These are phyloP conservation scores for Ophiocytium majus DNA, from an alignment of 352 stramenopile genomes.

Conservation along the genomic window DNA sequence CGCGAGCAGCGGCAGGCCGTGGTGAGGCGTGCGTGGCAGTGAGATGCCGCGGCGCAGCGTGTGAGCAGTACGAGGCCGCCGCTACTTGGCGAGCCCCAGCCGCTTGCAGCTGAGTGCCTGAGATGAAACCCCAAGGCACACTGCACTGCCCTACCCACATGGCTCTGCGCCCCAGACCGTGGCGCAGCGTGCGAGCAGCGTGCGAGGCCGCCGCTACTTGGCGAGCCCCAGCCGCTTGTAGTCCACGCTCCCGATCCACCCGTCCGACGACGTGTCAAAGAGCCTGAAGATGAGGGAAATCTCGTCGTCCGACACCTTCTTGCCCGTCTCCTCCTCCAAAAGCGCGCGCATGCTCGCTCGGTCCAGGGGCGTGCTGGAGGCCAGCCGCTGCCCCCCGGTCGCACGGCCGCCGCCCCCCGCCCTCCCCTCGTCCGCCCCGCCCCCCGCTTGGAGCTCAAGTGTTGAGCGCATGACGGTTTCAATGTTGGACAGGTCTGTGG, in stretches of 20 bases:
- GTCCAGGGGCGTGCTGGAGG: neutral
- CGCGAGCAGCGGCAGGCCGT: too few relatives aligned
- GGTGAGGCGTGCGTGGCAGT: too few relatives aligned
- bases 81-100: too few relatives aligned
- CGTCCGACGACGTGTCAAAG: constrained; percentile 32
- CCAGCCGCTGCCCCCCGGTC: neutral
- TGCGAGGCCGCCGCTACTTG: too few relatives aligned
- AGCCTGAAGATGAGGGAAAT: constrained; percentile 39
- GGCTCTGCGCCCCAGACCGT: too few relatives aligned
- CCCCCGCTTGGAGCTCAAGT: neutral
- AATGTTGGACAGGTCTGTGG: neutral
- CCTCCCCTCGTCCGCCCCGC: too few relatives aligned
- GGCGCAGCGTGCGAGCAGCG: too few relatives aligned
- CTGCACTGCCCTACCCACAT: too few relatives aligned
- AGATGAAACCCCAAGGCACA: too few relatives aligned
- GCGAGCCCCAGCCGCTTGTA: constrained; percentile 1
- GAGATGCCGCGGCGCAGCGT: too few relatives aligned
- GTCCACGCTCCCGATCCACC: constrained; percentile 30
- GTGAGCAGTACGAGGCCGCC: too few relatives aligned
- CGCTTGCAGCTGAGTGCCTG: too few relatives aligned
- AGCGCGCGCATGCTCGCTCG: neutral
- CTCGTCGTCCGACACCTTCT: constrained; percentile 26
- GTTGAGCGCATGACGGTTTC: neutral
- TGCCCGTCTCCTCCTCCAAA: neutral
- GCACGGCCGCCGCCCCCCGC: neutral